phyloP scores from a whole-genome alignment of 345 rosid genomes.

The Gossypium stocksii region DNA sequence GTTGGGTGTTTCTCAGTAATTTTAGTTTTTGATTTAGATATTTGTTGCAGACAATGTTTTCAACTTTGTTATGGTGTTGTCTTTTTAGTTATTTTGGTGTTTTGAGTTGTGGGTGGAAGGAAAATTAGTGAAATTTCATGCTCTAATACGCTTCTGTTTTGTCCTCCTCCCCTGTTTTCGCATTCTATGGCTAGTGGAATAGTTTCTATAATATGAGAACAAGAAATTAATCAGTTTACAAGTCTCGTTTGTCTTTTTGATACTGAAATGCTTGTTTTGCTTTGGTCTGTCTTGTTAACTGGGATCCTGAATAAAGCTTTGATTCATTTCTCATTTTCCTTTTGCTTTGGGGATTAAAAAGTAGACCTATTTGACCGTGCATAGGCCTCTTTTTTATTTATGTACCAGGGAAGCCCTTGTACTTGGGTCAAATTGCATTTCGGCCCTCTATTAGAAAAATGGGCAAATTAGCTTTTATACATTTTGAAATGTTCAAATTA shows the following conservation, averaged over 20 bases:
- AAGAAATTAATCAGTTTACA: neutral
- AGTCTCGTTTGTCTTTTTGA: neutral
- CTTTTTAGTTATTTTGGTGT: neutral
- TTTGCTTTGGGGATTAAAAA: neutral
- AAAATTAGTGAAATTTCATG: neutral
- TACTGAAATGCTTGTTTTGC: neutral
- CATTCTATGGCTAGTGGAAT: neutral
- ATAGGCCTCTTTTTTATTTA: too few relatives aligned
- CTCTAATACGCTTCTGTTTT: neutral
- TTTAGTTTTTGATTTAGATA: conserved; percentile 3
- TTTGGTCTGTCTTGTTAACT: neutral
- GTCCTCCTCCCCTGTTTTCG: neutral
- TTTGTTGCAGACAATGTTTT: neutral
- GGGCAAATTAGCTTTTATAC: too few relatives aligned
- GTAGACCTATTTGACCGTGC: neutral
- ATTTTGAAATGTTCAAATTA: too few relatives aligned
- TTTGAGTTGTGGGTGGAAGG: neutral
- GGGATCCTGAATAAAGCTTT: neutral
- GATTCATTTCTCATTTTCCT: neutral
- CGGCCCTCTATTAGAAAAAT: too few relatives aligned
- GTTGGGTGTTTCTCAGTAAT: conserved; percentile 71
- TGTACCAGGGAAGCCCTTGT: too few relatives aligned
- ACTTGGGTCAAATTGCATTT: too few relatives aligned
- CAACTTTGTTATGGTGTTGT: conserved; percentile 1
- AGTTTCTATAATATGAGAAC: conserved; percentile 9